Percentiles rank a stretch among this genome's conserved stretches.
These are phyloP conservation scores for Fusarium sp. DNA, from an alignment of 2,329 filamentous ascomycete species.

Conservation along the genomic window DNA sequence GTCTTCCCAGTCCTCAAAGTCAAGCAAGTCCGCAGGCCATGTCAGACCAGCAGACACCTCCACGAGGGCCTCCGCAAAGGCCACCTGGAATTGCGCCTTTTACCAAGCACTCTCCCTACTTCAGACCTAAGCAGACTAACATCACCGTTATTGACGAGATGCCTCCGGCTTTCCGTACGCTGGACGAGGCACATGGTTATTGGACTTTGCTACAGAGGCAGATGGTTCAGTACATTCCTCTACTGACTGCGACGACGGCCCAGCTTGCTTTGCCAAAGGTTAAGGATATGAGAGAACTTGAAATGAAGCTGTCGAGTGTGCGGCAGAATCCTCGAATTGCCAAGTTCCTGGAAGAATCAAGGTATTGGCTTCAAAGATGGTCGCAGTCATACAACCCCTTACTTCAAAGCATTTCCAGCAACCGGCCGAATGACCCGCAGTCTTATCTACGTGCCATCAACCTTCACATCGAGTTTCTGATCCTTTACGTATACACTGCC, in stretches of 20 bases:
- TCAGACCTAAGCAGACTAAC: slow-evolving; percentile 51
- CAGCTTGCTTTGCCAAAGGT: slow-evolving; percentile 52
- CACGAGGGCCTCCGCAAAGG: slow-evolving; percentile 41
- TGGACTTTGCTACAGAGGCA: slow-evolving; percentile 58
- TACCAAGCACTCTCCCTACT: slow-evolving; percentile 58
- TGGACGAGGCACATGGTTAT: slow-evolving; percentile 57
- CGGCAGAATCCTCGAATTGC: slow-evolving; percentile 50
- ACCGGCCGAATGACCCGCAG: slow-evolving; percentile 42
- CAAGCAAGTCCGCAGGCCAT: slow-evolving; percentile 51
- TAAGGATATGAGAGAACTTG: slow-evolving; percentile 48
- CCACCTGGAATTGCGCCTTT: slow-evolving; percentile 56
- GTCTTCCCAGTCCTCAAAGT: slow-evolving; percentile 56
- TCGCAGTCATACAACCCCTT: slow-evolving; percentile 57
- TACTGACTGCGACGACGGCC: slow-evolving; percentile 53
- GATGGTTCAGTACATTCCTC: slow-evolving; percentile 57
- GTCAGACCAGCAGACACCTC: slow-evolving; percentile 38
- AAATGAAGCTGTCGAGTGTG: slow-evolving; percentile 52
- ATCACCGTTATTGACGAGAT: slow-evolving; percentile 54
- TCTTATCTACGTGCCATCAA: slow-evolving; percentile 58
- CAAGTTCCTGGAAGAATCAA: slow-evolving; percentile 55
- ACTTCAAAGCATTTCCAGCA: slow-evolving; percentile 48
- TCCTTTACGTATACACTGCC: slow-evolving; percentile 58
- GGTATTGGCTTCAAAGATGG: slow-evolving; percentile 60
- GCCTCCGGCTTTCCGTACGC: slow-evolving; percentile 51
- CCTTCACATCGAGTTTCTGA: slow-evolving; percentile 61